Conservation (phyloP, 1,284 basidiomycete species). For the Rhizopogon parksii region DNA sequence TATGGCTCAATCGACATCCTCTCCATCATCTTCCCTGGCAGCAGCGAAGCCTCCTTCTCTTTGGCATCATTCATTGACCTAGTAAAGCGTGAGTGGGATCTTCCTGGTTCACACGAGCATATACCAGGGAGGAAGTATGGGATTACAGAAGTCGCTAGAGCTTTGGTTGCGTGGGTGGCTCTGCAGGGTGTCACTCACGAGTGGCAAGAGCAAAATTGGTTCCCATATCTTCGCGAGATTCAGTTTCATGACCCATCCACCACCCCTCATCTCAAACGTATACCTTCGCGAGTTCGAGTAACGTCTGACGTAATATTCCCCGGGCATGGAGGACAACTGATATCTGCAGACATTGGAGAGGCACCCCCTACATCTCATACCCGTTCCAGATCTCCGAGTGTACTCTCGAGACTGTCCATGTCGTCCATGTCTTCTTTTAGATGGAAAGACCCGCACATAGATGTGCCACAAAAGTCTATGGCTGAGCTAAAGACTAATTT, state of each 20-base stretch:
- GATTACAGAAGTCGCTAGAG: constrained; percentile 56
- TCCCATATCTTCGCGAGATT: constrained; percentile 58
- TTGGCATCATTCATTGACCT: constrained; percentile 70
- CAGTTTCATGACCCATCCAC: constrained; percentile 44
- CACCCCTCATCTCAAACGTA: constrained; percentile 26
- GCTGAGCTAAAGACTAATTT: constrained; percentile 59
- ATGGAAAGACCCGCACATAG: constrained; percentile 18
- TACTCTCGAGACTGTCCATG: constrained; percentile 27
- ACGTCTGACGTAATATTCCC: constrained; percentile 64
- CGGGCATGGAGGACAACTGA: constrained; percentile 56
- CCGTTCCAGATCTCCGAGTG: constrained; percentile 18
- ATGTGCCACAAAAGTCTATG: constrained; percentile 33
- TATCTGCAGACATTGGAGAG: constrained; percentile 67
- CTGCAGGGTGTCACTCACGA: constrained; percentile 72
- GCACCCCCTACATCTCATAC: constrained; percentile 30
- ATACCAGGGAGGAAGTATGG: constrained; percentile 58
- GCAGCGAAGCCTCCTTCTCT: constrained; percentile 71
- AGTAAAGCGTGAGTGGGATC: constrained; percentile 64
- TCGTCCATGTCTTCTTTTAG: constrained; percentile 24
- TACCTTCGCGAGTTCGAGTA: constrained; percentile 54
- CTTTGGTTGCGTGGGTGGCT: constrained; percentile 69
- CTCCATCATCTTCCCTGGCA: constrained; percentile 64
- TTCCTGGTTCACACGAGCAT: constrained; percentile 42
- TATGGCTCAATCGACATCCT: constrained; percentile 68
- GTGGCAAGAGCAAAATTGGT: constrained; percentile 67